Conservation (phyloP, 116 monocot species). For the Cymodocea nodosa region DNA sequence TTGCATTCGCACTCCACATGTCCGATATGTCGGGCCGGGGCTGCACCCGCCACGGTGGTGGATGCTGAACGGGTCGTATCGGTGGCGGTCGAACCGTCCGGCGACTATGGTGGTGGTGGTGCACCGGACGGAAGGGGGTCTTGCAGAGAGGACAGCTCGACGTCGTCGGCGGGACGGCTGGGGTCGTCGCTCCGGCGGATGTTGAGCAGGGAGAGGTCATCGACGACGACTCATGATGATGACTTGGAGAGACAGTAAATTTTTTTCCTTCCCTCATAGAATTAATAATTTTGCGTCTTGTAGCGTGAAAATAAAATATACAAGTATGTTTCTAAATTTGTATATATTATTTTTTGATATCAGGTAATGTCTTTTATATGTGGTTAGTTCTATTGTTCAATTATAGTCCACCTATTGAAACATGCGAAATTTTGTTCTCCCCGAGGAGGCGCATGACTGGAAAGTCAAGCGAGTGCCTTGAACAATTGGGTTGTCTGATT, state of each 20-base stretch:
- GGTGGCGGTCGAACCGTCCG: background rate
- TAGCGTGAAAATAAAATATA: too few relatives aligned
- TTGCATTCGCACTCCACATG: conserved; percentile 7
- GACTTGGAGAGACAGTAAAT: conserved; percentile 1
- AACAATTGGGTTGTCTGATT: too few relatives aligned
- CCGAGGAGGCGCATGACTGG: too few relatives aligned
- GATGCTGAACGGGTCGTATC: background rate
- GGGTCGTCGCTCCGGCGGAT: conserved; percentile 6
- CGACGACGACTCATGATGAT: background rate
- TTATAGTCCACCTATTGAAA: too few relatives aligned
- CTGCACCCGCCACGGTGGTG: background rate
- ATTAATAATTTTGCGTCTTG: too few relatives aligned
- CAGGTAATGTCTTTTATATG: too few relatives aligned
- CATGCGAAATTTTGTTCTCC: too few relatives aligned
- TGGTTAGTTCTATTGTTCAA: too few relatives aligned
- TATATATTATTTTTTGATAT: too few relatives aligned
- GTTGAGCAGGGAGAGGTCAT: background rate
- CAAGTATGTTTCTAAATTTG: too few relatives aligned
- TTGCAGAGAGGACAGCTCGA: conserved; percentile 1
- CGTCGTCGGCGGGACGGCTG: background rate
- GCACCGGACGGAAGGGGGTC: background rate
- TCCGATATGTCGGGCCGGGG: conserved; percentile 7
- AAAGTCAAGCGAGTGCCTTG: too few relatives aligned
- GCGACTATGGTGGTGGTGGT: background rate
- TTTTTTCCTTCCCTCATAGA: background rate